These are phyloP conservation scores for Allantophomopsis lycopodina DNA, from an alignment of 2,329 filamentous ascomycete genomes.

Conservation along the genomic window DNA sequence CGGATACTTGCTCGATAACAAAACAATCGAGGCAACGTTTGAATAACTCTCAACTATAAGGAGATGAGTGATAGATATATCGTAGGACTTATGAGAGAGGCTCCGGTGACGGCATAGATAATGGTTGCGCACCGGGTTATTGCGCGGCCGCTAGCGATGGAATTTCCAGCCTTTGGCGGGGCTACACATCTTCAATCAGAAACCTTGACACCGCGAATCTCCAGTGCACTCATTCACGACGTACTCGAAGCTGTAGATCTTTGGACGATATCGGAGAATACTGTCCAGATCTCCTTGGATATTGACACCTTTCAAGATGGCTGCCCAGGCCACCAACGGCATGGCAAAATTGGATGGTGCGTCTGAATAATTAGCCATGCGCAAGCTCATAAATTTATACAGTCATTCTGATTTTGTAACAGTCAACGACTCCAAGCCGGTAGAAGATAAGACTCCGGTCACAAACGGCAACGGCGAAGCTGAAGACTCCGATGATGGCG, in stretches of 20 bases:
- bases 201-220: neutral
- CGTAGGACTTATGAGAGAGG: too few species aligned
- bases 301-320: neutral
- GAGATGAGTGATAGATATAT: neutral
- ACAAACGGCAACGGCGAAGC: constrained; percentile 11
- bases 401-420: too few species aligned
- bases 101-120: neutral
- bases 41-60: neutral
- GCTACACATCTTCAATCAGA: neutral
- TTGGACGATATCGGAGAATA: neutral
- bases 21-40: neutral
- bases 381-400: too few species aligned
- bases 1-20: constrained; percentile 13
- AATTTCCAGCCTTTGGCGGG: neutral
- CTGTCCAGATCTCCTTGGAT: neutral
- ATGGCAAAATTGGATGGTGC: neutral
- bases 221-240: neutral
- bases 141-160: neutral
- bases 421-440: constrained; percentile 11
- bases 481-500: constrained; percentile 39
- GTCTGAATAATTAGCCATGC: neutral
- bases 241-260: neutral
- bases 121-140: neutral
- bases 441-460: constrained; percentile 8
- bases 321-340: neutral